Base-by-base conservation (phyloP, 768 basidiomycete genomes). In the Leccinellum luteum region DNA sequence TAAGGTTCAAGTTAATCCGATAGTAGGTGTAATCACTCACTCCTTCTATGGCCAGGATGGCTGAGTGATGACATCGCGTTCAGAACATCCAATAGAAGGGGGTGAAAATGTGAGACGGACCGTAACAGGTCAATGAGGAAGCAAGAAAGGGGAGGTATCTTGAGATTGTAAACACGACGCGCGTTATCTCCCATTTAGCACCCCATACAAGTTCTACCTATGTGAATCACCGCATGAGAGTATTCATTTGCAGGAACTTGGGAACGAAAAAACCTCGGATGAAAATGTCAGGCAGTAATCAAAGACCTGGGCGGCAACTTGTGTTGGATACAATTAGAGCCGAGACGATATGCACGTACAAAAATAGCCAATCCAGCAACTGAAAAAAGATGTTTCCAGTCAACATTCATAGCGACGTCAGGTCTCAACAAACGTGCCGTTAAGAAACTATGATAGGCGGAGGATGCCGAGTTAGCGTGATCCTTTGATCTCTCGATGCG, bases 101-200 rank as follows among this genome's bases (percentile, higher is more conserved):
- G 17, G 28, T 6, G 35, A 21, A 12, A 56, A 38, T 8, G 35
- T 35, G 35, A n/a, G n/a, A 58, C 60, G 1, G 13, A 66, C 68
- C 52, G 48, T 64, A 69, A 32, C 63, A 65, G 6, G 66, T 56
- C n/a, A 66, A 27, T 0, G 56, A 54, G 17, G 61, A 54, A 8
- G 63, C 43, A 48, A 69, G 1, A 34, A 69, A 67, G 27, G 70
- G 51, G 27, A 71, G 52, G 56, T 71, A 71, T 60, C 68, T 69
- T 47, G 69, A 55, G 9, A 69, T 4, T 5, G 67, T 64, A 48
- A 69, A 69, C 9, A 71, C 51, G 27, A 63, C 32, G 32, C 68
- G 67, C 25, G 69, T 38, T 5, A 25, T 21, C 15, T 53, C 58
- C 68, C 68, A 71, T 38, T 53, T 63, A 6, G 63, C 52, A 10